A percentile compares a stretch with the other conserved stretches of the same genome.
These are phyloP conservation scores for Pseudocercospora fuligena DNA, from an alignment of 2,329 filamentous ascomycete species.

Conservation along the genomic window DNA sequence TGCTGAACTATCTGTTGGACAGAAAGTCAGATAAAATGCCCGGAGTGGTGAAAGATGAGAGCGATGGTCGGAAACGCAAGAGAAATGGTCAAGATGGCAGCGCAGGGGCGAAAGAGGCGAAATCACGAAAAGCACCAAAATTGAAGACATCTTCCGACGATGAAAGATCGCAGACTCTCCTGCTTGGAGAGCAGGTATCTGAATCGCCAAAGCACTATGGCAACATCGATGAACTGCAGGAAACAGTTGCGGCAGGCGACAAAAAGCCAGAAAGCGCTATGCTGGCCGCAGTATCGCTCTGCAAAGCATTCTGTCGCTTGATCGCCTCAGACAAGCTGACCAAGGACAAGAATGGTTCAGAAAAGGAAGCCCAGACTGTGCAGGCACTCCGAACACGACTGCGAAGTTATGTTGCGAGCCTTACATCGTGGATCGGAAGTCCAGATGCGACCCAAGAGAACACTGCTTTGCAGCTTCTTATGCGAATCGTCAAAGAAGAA, in stretches of 20 bases:
- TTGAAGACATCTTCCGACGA: conserved; percentile 42
- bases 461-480: conserved; percentile 75
- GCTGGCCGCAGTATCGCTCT: conserved; percentile 78
- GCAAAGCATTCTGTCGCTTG: conserved; percentile 82
- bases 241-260: conserved; percentile 57
- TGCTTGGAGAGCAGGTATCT: conserved; percentile 78
- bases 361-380: conserved; percentile 75
- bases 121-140: conserved; percentile 45
- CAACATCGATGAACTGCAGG: conserved; percentile 77
- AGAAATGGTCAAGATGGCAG: conserved; percentile 35
- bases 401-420: conserved; percentile 61
- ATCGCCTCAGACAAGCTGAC: conserved; percentile 74
- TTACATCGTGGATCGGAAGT: conserved; percentile 65
- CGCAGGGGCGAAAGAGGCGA: conserved; percentile 27
- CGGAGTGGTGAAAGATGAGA: conserved; percentile 32
- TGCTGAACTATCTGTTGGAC: neutral
- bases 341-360: conserved; percentile 66
- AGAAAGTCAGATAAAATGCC: conserved; percentile 42
- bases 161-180: conserved; percentile 68
- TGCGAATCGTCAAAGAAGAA: conserved; percentile 84
- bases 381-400: conserved; percentile 79
- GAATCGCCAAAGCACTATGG: conserved; percentile 91
- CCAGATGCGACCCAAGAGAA: conserved; percentile 66
- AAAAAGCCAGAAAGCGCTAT: conserved; percentile 54
- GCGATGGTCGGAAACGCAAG: conserved; percentile 51